Evolutionary conservation across 2,329 filamentous ascomycete genomes (phyloP).

Genomic region (Fonsecaea monophora): DNA sequence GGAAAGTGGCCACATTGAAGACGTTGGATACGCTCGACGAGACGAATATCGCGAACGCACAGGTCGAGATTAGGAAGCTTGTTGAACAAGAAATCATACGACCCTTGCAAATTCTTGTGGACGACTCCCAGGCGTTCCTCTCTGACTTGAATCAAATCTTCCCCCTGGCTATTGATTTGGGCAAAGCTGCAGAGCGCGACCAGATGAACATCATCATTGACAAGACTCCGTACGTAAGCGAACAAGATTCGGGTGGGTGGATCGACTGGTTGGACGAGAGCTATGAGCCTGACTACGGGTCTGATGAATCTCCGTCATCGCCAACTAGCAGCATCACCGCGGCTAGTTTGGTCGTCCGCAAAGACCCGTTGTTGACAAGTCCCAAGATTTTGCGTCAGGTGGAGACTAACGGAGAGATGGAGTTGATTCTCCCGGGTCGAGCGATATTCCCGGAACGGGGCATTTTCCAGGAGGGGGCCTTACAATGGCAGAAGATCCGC

Average conservation of each 20-base stretch:
- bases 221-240: conserved; percentile 5
- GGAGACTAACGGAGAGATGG: neutral
- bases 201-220: conserved; percentile 11
- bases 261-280: conserved; percentile 8
- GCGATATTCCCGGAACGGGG: conserved; percentile 10
- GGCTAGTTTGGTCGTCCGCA: neutral
- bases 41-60: neutral
- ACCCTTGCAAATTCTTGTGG: neutral
- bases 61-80: neutral
- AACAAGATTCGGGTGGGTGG: conserved; percentile 13
- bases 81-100: neutral
- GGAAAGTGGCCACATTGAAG: conserved; percentile 22
- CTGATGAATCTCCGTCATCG: conserved; percentile 16
- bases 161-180: conserved; percentile 3
- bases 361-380: conserved; percentile 9
- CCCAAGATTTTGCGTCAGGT: conserved; percentile 11
- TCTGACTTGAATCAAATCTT: conserved; percentile 8
- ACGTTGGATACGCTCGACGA: conserved; percentile 12
- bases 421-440: conserved; percentile 4
- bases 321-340: no score
- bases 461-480: conserved; percentile 10
- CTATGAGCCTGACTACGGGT: conserved; percentile 18
- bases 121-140: neutral
- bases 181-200: conserved; percentile 18
- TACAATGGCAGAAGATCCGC: conserved; percentile 10